Evolutionary conservation across 257 asterid genomes (phyloP), one percentile per base, ranked within the genome.

Genomic region (Scutellaria baicalensis): DNA sequence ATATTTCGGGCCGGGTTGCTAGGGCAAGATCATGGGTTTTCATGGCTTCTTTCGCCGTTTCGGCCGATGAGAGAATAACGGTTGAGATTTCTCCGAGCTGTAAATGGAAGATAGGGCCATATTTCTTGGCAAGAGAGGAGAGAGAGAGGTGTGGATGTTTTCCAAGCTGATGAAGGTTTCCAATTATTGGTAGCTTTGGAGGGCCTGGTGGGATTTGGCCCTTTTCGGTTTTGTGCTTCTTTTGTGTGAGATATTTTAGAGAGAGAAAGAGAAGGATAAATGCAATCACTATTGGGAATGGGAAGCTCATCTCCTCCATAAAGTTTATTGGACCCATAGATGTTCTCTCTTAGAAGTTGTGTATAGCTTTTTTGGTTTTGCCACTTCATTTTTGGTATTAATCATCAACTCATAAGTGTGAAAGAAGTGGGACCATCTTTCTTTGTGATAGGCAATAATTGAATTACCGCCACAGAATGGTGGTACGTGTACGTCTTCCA

Each of bases 141-240:
- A 86, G 84, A 20, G 88, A 80, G 47, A 80, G 70, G 75, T 84
- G 93, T 6, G 93, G 90, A 51, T 73, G 62, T 38, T 75, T 77
- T 4, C 93, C 81, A 0, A 86, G 86, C 58, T 74, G 86, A 59
- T 84, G 86, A 67, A 86, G 90, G 74, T 86, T 86, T 38, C 93
- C 93, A 1, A 86, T 80, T 18, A 86, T 64, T 12, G 93, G 90
- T 20, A 86, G 88, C 12, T 71, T 80, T 13, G 64, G 79, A 5
- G 90, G 93, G 75, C 82, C 62, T 35, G 88, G 88, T 10, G 78
- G 89, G 58, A 38, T 80, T 58, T 78, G 71, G 45, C 9, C 20
- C 4, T 43, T 51, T 62, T 58, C 57, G 36, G 9, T 6, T 3
- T 43, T 66, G 55, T n/a, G 8, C 9, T 35, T 76, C 35, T 64